Evolutionary conservation across 805 yeast species (phyloP), one percentile per base, ranked within the genome.

Genomic region (Ogataea ganodermae): DNA sequence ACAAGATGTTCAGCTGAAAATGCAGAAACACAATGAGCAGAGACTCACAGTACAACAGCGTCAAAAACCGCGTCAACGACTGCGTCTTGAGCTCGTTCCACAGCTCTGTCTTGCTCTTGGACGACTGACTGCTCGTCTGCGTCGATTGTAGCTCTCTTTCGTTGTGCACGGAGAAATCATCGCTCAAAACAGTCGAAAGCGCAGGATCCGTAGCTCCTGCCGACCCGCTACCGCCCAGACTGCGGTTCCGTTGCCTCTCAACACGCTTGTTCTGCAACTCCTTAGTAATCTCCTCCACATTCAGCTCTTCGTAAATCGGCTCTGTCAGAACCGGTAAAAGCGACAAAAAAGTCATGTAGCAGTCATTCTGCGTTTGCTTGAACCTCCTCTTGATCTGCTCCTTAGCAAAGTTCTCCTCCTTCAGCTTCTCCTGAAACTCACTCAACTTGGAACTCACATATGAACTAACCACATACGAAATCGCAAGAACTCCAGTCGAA

Each of bases 361-460:
- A 88, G 66, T 92, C 98, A 56, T 84, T 83, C 61, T 91, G 97
- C 9, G 97, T 92, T 70, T 90, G 97, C 42, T 86, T 82, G 59
- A 90, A 92, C 48, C 97, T 72, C 56, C 94, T 76, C 56, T 84
- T 84, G 49, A 91, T 85, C 56, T 81, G 85, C 53, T 83, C 88
- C 42, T 76, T 73, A 18, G 86, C 78, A 44, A 79, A 75, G 36
- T 79, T 75, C 65, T 83, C 86, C 53, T 80, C 79, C 38, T 75
- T 69, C 32, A 82, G 57, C 39, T 74, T 70, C 44, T 75, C 70
- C 56, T 81, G 85, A 36, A 77, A 68, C 56, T 78, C 80, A 12
- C 63, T 53, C 35, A 81, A 62, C 60, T 78, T 76, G 45, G 63
- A 57, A 45, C 70, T 68, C 16, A 80, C 65, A 54, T 71, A 77